Percentiles rank a stretch among this genome's conserved stretches.
phyloP scores from a whole-genome alignment of 805 yeast species.

The Tetrapisispora nanseiensis region DNA sequence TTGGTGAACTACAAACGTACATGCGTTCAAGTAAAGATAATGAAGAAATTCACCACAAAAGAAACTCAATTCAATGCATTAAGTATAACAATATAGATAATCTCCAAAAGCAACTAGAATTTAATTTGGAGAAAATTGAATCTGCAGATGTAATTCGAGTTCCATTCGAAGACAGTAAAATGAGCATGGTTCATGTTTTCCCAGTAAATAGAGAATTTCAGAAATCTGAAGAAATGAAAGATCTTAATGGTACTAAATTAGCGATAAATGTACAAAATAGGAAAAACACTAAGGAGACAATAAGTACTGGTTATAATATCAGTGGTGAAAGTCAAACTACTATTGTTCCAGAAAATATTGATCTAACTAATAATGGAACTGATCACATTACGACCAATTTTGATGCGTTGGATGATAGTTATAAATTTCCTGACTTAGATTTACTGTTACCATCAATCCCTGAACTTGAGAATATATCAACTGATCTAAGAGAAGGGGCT shows the following conservation, averaged over 20 bases:
- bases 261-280: no score
- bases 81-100: not conserved
- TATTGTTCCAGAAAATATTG: no score
- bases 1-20: not conserved
- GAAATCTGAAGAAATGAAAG: no score
- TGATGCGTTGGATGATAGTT: not conserved
- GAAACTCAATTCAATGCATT: not conserved
- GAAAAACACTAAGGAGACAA: no score
- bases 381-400: not conserved
- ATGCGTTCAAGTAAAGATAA: not conserved
- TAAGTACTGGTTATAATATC: no score
- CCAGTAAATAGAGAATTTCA: not conserved
- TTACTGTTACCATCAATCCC: not conserved
- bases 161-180: not conserved
- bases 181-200: not conserved
- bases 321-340: no score
- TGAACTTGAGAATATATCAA: not conserved
- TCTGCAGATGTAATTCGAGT: not conserved
- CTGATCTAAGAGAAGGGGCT: conserved; percentile 5
- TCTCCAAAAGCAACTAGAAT: not conserved
- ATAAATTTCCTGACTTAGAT: not conserved
- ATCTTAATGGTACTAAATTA: no score
- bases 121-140: not conserved
- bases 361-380: not conserved
- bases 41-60: not conserved